Evolutionary conservation across 257 asterid genomes (phyloP), one percentile per base, ranked within the genome.

Genomic region (Solanum rostratum): DNA sequence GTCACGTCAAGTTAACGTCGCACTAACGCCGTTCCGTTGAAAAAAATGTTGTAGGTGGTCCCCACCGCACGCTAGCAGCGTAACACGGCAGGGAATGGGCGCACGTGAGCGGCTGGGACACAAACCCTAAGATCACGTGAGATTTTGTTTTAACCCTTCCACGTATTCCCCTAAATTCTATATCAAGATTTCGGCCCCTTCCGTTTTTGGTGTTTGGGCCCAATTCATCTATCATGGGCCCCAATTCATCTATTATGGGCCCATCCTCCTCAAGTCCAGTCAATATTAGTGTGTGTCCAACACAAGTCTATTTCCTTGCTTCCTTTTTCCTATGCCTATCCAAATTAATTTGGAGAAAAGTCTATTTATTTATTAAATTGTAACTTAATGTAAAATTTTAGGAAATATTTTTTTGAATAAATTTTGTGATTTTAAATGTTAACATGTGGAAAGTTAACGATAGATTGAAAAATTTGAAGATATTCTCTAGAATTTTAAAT

Each of bases 11-110:
- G 18, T 78, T 50, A 50, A 78, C 82, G 63, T 10, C 45, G 3
- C 0, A 13, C 8, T 27, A 50, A 76, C 63, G 29, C 29, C 65
- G 63, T 50, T 50, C 82, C 45, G 46, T 78, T 50, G 10, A 24
- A 9, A 0, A 8, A 20, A 9, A 27, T 49, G n/a, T 7, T 13
- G 9, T 5, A 50, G 29, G 46, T 29, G 82, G 82, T 50, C 82
- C 82, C 63, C 82, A 78, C 63, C 82, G 65, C 65, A 78, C 82
- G 63, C 46, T 27, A 78, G 63, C 6, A 0, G 24, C 3, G 63
- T 49, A 78, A 41, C 65, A 10, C 43, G 46, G 27, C 82, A 78
- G 4, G 82, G 82, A 16, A 50, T 78, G 82, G 82, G 82, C 63
- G 27, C 63, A 50, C 82, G 63, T 78, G 63, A 78, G 63, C 1